Percentiles rank a stretch among this genome's conserved stretches.
These are phyloP conservation scores for Ophiostoma fasciatum DNA, from an alignment of 2,329 filamentous ascomycete genomes.

Conservation along the genomic window DNA sequence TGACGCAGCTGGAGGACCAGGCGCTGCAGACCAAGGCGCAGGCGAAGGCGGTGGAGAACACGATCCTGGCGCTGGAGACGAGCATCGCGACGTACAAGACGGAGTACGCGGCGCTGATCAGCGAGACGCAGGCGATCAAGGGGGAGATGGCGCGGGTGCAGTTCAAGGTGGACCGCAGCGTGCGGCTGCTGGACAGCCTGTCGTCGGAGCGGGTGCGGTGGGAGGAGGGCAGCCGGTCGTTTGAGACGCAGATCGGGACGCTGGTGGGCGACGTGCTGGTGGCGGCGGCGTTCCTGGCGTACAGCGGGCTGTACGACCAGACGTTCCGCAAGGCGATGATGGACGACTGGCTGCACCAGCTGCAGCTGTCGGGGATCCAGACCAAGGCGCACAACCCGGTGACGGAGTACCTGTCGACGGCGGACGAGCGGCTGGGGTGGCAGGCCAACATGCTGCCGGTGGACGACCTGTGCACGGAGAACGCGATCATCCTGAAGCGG, in stretches of 20 bases:
- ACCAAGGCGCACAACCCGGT: slow-evolving; percentile 91
- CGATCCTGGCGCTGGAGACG: slow-evolving; percentile 66
- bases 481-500: slow-evolving; percentile 90
- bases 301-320: slow-evolving; percentile 93
- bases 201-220: slow-evolving; percentile 86
- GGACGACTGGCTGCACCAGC: slow-evolving; percentile 92
- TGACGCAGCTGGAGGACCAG: slow-evolving; percentile 71
- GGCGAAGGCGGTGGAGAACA: slow-evolving; percentile 80
- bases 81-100: slow-evolving; percentile 93
- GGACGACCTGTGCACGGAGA: slow-evolving; percentile 95
- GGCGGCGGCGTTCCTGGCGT: slow-evolving; percentile 93
- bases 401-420: slow-evolving; percentile 91
- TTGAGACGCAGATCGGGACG: slow-evolving; percentile 94
- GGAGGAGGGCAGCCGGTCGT: slow-evolving; percentile 96
- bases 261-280: slow-evolving; percentile 91
- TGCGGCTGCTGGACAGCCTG: slow-evolving; percentile 82
- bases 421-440: slow-evolving; percentile 89
- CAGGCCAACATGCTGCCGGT: slow-evolving; percentile 88
- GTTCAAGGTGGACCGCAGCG: slow-evolving; percentile 95
- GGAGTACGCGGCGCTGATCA: slow-evolving; percentile 90
- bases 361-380: slow-evolving; percentile 80
- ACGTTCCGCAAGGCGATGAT: slow-evolving; percentile 96
- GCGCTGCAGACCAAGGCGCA: slow-evolving; percentile 86
- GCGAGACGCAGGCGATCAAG: slow-evolving; percentile 95
- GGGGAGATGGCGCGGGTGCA: slow-evolving; percentile 90